Percentiles rank a stretch among this genome's conserved stretches.
phyloP scores from a whole-genome alignment of 345 rosid species.

The Salix dunnii region DNA sequence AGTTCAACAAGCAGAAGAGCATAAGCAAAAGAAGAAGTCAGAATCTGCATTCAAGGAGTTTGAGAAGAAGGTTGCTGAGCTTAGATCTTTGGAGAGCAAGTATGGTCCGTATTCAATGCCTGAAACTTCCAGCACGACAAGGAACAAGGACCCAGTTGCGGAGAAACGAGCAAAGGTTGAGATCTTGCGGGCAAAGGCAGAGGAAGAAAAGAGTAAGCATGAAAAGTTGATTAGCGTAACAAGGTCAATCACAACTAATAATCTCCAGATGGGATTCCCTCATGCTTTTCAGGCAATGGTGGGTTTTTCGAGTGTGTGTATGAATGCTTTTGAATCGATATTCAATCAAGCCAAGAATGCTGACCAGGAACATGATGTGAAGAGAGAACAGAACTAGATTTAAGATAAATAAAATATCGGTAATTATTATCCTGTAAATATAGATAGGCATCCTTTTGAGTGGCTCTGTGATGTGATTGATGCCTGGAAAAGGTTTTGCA shows the following conservation, averaged over 20 bases:
- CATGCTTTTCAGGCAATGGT: constrained; percentile 86
- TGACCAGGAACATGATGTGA: constrained; percentile 45
- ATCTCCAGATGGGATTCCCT: constrained; percentile 92
- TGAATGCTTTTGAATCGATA: constrained; percentile 79
- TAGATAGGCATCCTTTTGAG: constrained; percentile 16
- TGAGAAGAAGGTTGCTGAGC: constrained; percentile 62
- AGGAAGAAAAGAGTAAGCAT: constrained; percentile 78
- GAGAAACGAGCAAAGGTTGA: constrained; percentile 70
- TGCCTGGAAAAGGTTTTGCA: background rate
- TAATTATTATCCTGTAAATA: constrained; percentile 10
- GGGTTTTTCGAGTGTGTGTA: constrained; percentile 91
- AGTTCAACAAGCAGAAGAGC: constrained; percentile 77
- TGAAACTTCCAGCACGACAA: constrained; percentile 27
- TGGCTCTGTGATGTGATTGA: constrained; percentile 5
- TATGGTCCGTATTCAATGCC: constrained; percentile 58
- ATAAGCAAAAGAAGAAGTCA: constrained; percentile 77
- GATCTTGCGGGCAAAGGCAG: constrained; percentile 56
- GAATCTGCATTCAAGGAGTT: constrained; percentile 61
- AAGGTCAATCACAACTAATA: constrained; percentile 76
- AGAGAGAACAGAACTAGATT: constrained; percentile 25
- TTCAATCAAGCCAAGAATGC: constrained; percentile 61
- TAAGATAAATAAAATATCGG: background rate
- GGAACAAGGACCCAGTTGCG: constrained; percentile 53
- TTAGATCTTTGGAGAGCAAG: constrained; percentile 71
- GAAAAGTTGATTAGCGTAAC: constrained; percentile 72